Evolutionary conservation across 176 grass and related monocot species (phyloP).

Genomic region (Pharus latifolius): DNA sequence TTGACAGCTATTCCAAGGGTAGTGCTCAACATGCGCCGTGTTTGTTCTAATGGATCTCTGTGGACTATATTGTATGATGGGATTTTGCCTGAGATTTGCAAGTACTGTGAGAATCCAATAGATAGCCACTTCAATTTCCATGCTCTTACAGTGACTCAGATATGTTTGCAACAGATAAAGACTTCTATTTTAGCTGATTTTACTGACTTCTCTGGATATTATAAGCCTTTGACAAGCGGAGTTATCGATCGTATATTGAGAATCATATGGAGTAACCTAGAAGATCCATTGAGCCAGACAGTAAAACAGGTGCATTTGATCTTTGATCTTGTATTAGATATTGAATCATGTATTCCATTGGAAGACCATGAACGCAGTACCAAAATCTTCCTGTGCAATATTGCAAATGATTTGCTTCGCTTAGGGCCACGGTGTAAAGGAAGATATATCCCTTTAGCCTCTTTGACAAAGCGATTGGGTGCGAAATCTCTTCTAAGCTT

Average conservation of each 20-base stretch:
- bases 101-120: constrained; percentile 83
- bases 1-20: constrained; percentile 75
- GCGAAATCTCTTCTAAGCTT: constrained; percentile 78
- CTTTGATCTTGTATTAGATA: constrained; percentile 97
- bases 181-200: constrained; percentile 55
- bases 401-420: constrained; percentile 65
- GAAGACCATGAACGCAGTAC: constrained; percentile 21
- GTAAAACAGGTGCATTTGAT: constrained; percentile 97
- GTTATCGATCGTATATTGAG: constrained; percentile 45
- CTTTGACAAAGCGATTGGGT: constrained; percentile 81
- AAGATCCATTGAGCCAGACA: constrained; percentile 95
- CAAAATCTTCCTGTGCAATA: constrained; percentile 47
- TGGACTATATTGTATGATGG: constrained; percentile 93
- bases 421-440: constrained; percentile 80
- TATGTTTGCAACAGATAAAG: constrained; percentile 98
- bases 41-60: constrained; percentile 27
- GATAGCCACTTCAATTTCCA: constrained; percentile 99
- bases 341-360: constrained; percentile 51
- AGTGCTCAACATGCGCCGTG: constrained; percentile 42
- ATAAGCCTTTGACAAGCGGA: constrained; percentile 49
- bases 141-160: constrained; percentile 92
- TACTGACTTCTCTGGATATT: constrained; percentile 59
- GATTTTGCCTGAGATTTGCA: constrained; percentile 78
- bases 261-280: constrained; percentile 96
- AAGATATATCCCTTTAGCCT: constrained; percentile 83